phyloP scores from a whole-genome alignment of 768 basidiomycete genomes.

The Amanita thiersii region DNA sequence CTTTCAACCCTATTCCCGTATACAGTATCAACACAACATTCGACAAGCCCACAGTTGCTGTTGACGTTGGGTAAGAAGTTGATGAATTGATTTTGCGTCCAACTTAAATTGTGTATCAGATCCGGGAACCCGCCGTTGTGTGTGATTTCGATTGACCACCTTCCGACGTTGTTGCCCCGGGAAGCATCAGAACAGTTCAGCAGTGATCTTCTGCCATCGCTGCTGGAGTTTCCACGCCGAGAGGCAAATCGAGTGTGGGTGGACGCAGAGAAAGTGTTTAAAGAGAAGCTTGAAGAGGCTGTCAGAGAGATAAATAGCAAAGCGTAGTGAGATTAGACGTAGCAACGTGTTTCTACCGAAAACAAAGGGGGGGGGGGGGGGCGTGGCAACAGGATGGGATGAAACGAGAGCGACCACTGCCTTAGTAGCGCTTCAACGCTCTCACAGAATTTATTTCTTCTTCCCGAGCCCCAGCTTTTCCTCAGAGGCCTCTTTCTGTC shows the following conservation, averaged over 20 bases:
- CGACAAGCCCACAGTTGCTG: conserved; percentile 82
- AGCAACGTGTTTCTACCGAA: too few species aligned
- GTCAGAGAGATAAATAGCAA: conserved; percentile 27
- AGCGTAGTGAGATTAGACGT: not conserved
- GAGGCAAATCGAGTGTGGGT: conserved; percentile 71
- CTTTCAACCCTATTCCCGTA: conserved; percentile 95
- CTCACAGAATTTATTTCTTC: not conserved
- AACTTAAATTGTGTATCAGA: conserved; percentile 26
- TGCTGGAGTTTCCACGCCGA: conserved; percentile 72
- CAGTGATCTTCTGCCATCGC: conserved; percentile 73
- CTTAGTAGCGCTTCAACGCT: not conserved
- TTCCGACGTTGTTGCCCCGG: conserved; percentile 90
- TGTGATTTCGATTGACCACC: conserved; percentile 93
- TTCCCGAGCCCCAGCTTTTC: not conserved
- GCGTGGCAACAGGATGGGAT: conserved; percentile 4
- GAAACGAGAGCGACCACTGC: not conserved
- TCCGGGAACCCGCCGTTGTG: conserved; percentile 59
- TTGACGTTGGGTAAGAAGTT: conserved; percentile 63
- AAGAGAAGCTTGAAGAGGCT: conserved; percentile 41
- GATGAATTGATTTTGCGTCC: conserved; percentile 6
- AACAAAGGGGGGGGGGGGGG: too few species aligned
- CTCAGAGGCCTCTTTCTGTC: conserved; percentile 15
- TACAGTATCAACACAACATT: conserved; percentile 94
- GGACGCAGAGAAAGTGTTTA: conserved; percentile 80
- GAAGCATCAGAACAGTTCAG: conserved; percentile 98